Base-by-base conservation (phyloP, 441 rosid genomes). In the Bruguiera hainesii region DNA sequence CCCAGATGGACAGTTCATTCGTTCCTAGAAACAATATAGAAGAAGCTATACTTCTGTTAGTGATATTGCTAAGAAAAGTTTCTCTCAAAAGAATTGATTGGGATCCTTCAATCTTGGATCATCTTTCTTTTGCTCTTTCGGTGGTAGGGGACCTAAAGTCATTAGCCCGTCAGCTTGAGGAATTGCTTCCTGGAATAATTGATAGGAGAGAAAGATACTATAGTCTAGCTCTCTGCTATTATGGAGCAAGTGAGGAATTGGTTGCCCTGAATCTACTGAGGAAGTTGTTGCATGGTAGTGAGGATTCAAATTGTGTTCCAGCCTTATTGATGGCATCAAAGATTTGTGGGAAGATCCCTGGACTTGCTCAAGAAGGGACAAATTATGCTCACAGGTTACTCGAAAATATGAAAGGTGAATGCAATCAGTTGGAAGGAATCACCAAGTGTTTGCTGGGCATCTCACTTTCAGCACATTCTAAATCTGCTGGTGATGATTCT, bases 61-160 rank as follows among this genome's bases (percentile, higher is more conserved):
- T 88, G 88, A 80, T 92, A 67, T 80, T 92, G 59, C 68, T 92
- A 62, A 84, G 84, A 76, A 89, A 92, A 87, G 63, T 78, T 66
- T 77, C 76, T 73, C 81, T 83, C 52, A 86, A 80, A 65, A 85
- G 76, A 75, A 89, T 88, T 63, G 75, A 57, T 31, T 89, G 96
- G 98, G 98, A 92, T 46, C 76, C 84, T 1, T 78, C 95, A 6
- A 83, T 92, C 76, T 75, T 92, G 80, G 95, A 89, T 77, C 96
- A 92, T 77, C 84, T 92, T 50, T 68, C 89, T 0, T 92, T 88
- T 74, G 93, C 93, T 71, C 87, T 92, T 52, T 78, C 95, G 6
- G 61, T 88, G 1, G 86, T 92, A 1, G 89, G 95, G 57, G 89
- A 85, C 65, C 60, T 84, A 57, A 74, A 75, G 46, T 78, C 90